phyloP scores from a whole-genome alignment of 768 basidiomycete species.

The Coprinellus micaceus region DNA sequence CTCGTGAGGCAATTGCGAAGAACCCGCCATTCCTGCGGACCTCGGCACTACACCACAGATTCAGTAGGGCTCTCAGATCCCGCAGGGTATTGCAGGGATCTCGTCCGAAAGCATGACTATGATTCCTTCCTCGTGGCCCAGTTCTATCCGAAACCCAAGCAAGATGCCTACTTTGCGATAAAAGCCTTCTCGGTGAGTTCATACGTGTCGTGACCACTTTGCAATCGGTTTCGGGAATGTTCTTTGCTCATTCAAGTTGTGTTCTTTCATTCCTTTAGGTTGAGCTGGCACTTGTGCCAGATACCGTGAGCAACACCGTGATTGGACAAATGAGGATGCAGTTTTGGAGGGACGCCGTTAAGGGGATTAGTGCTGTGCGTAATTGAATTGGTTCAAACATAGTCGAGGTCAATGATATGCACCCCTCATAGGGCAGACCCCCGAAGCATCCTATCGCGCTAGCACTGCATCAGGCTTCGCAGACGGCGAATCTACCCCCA shows the following conservation, averaged over 20 bases:
- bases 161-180: conserved; percentile 70
- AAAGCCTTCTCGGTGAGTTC: conserved; percentile 78
- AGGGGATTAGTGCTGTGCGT: conserved; percentile 60
- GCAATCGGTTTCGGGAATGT: neutral
- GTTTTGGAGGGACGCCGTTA: conserved; percentile 83
- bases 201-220: conserved; percentile 2
- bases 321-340: conserved; percentile 85
- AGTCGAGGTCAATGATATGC: conserved; percentile 14
- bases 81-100: conserved; percentile 60
- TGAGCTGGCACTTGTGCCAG: conserved; percentile 74
- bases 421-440: conserved; percentile 55
- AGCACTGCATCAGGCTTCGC: conserved; percentile 59
- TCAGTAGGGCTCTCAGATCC: conserved; percentile 36
- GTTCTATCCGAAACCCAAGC: conserved; percentile 64
- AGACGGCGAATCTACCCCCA: conserved; percentile 47
- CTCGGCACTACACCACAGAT: conserved; percentile 1
- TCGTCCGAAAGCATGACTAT: conserved; percentile 79
- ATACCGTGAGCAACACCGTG: conserved; percentile 65
- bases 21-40: neutral
- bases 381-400: conserved; percentile 8
- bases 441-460: conserved; percentile 79
- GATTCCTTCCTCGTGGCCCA: conserved; percentile 71
- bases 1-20: neutral
- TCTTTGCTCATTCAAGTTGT: neutral
- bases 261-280: conserved; percentile 42